These are phyloP conservation scores for Senecio squalidus DNA, from an alignment of 140 eudicot genomes.

Conservation along the genomic window DNA sequence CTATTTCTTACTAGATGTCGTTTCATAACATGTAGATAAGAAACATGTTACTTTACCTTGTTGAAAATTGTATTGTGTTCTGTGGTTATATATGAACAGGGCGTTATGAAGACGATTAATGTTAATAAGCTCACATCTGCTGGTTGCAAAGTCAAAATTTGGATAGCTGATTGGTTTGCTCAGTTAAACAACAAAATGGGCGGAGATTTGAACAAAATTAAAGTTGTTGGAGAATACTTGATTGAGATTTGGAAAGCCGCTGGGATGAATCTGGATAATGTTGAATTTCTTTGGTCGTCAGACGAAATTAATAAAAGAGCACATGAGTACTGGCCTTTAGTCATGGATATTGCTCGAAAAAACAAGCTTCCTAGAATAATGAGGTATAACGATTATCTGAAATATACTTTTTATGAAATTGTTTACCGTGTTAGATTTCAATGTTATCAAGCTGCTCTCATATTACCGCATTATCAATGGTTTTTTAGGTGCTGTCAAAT, in stretches of 20 bases:
- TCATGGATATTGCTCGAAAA: slow-evolving; percentile 78
- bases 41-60: too few relatives aligned
- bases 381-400: slow-evolving; percentile 37
- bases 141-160: slow-evolving; percentile 85
- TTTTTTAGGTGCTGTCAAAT: slow-evolving; percentile 61
- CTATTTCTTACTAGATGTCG: too few relatives aligned
- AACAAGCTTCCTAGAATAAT: slow-evolving; percentile 71
- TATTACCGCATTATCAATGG: background rate
- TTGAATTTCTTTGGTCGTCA: slow-evolving; percentile 82
- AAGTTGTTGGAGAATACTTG: slow-evolving; percentile 64
- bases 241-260: slow-evolving; percentile 89
- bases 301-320: slow-evolving; percentile 69
- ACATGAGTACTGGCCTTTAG: slow-evolving; percentile 85
- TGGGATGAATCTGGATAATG: slow-evolving; percentile 68
- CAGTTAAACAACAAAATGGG: slow-evolving; percentile 85
- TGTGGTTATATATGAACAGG: slow-evolving; percentile 42
- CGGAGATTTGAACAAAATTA: slow-evolving; percentile 70
- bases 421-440: background rate
- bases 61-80: background rate
- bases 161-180: slow-evolving; percentile 99
- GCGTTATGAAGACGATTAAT: slow-evolving; percentile 78
- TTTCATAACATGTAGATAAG: too few relatives aligned
- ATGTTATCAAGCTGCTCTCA: background rate
- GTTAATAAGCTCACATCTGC: slow-evolving; percentile 86
- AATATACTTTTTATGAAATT: background rate